Base-by-base conservation (phyloP, 2,329 filamentous ascomycete genomes). In the Basipetospora chlamydospora region DNA sequence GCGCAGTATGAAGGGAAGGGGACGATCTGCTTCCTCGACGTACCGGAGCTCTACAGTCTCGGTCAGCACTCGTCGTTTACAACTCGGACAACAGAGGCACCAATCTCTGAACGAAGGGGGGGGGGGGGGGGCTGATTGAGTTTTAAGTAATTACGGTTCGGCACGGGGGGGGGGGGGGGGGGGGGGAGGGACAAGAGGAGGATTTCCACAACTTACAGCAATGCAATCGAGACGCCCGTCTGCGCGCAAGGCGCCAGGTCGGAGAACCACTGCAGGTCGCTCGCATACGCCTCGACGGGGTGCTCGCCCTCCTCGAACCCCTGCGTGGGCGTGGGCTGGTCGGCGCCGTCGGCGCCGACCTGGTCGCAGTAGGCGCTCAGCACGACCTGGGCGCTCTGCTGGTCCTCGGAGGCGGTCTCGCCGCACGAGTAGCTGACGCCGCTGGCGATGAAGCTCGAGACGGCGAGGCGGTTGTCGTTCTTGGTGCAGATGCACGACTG, bases 401-500 rank as follows among this genome's bases (percentile, higher is more conserved):
- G 51, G 44, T 69, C 66, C 2, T 66, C 61, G 7, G 55, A 62
- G 7, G 66, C 67, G 1, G 59, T 60, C 3, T 49, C 49, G 20
- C 63, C 63, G 41, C 67, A 72, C 29, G 49, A 56, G 28, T 52
- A 55, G 39, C 52, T 56, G 17, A 70, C 47, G 4, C 56, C 58
- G 11, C 39, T 45, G 8, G 59, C 60, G 16, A 71, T 52, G 5
- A 42, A 46, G 2, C 53, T 50, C 11, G 53, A 50, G 37, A 70
- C 47, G 3, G 56, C 51, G 4, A 49, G 53, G 12, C 55, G 51
- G 41, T 60, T 58, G 33, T 54, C 57, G 42, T 59, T 56, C 46
- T 67, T 64, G 11, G 61, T 62, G 51, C 67, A 73, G n/a, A 68
- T 56, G 39, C 68, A 73, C 7, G 58, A 60, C 42, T 70, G 66